Conservation (phyloP, 805 yeast genomes). For the Candida insectalens region DNA sequence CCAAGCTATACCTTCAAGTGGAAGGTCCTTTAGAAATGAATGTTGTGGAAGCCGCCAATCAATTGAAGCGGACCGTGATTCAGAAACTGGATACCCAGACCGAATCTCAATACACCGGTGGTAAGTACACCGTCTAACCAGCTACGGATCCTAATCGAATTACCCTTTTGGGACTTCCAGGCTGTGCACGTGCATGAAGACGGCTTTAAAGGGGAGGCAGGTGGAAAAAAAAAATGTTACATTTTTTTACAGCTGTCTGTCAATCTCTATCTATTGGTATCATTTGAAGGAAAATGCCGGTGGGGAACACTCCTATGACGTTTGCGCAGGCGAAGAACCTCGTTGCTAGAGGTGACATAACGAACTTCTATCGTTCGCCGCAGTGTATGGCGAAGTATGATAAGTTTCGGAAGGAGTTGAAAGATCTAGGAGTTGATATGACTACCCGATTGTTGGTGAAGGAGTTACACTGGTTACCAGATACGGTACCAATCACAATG, state of each 20-base stretch:
- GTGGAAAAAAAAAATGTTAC: too few species aligned
- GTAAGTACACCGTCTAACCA: too few species aligned
- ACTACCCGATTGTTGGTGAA: slow-evolving; percentile 37
- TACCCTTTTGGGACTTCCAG: too few species aligned
- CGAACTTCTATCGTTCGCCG: slow-evolving; percentile 38
- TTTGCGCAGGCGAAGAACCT: slow-evolving; percentile 36
- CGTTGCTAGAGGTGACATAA: slow-evolving; percentile 32
- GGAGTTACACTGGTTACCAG: slow-evolving; percentile 41
- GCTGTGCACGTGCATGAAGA: too few species aligned
- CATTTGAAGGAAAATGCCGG: slow-evolving; percentile 7
- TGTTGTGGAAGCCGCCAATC: slow-evolving; percentile 48
- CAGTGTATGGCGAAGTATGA: slow-evolving; percentile 34
- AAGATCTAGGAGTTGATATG: slow-evolving; percentile 27
- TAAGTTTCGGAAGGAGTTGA: slow-evolving; percentile 33
- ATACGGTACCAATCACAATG: slow-evolving; percentile 9
- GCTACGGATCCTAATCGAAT: too few species aligned
- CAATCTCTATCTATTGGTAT: background rate
- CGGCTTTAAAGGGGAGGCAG: too few species aligned
- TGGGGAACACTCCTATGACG: slow-evolving; percentile 26
- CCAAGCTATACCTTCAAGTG: slow-evolving; percentile 66
- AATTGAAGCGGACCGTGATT: slow-evolving; percentile 43
- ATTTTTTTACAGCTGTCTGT: background rate
- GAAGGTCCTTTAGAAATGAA: slow-evolving; percentile 61
- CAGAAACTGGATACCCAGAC: too few species aligned
- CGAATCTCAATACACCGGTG: too few species aligned